Conservation (phyloP, 2,329 filamentous ascomycete species). For the Xylogone sp. region DNA sequence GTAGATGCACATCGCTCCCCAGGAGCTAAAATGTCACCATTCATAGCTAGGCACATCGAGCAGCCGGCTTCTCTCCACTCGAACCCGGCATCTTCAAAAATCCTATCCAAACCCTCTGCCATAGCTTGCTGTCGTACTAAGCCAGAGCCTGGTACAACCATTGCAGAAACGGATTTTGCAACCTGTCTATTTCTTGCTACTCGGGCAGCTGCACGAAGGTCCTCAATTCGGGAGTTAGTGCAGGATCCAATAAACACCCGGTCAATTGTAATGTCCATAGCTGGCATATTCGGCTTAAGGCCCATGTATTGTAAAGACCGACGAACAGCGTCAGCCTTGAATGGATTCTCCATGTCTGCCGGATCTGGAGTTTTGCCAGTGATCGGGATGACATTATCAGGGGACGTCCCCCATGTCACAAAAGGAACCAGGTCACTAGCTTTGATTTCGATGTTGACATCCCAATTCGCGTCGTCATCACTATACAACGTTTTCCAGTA, state of each 20-base stretch:
- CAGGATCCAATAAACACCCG: slow-evolving; percentile 96
- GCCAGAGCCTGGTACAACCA: slow-evolving; percentile 91
- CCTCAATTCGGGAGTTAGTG: slow-evolving; percentile 92
- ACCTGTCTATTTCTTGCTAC: slow-evolving; percentile 82
- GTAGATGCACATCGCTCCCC: slow-evolving; percentile 88
- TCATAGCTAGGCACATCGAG: slow-evolving; percentile 98
- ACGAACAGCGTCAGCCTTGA: slow-evolving; percentile 72
- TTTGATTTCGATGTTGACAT: slow-evolving; percentile 80
- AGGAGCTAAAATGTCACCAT: slow-evolving; percentile 87
- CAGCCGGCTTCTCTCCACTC: slow-evolving; percentile 96
- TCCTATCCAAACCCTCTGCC: slow-evolving; percentile 81
- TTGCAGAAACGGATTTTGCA: slow-evolving; percentile 81
- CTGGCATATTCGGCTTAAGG: slow-evolving; percentile 72
- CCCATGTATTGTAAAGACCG: slow-evolving; percentile 93
- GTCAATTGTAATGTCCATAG: slow-evolving; percentile 83
- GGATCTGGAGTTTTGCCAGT: slow-evolving; percentile 81
- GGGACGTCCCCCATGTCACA: slow-evolving; percentile 90
- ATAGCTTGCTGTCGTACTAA: slow-evolving; percentile 88
- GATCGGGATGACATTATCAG: slow-evolving; percentile 87
- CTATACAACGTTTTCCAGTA: slow-evolving; percentile 84
- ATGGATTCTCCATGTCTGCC: slow-evolving; percentile 73
- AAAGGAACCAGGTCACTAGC: slow-evolving; percentile 88
- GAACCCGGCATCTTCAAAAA: slow-evolving; percentile 85
- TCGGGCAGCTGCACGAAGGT: slow-evolving; percentile 79
- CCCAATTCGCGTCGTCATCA: slow-evolving; percentile 78